A percentile compares a stretch with the other conserved stretches of the same genome.
Conservation (phyloP, 1,139 yeast species). For the Zygoascus meyerae region DNA sequence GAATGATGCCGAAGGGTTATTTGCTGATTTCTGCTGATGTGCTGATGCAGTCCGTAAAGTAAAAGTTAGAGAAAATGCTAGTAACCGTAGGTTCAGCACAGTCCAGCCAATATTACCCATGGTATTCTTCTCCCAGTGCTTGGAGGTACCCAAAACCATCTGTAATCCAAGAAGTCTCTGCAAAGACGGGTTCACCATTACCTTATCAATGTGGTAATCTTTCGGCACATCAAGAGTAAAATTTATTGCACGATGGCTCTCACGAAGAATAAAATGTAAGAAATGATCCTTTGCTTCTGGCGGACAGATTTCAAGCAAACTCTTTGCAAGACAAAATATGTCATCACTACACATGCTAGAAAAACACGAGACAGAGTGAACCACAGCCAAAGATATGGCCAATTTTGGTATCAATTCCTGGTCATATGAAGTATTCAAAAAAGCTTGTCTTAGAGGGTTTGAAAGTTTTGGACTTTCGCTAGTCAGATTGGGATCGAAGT, state of each 20-base stretch:
- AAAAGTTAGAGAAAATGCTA: constrained; percentile 71
- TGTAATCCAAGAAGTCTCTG: constrained; percentile 60
- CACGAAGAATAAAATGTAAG: constrained; percentile 43
- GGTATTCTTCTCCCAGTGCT: constrained; percentile 42
- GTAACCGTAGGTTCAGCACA: constrained; percentile 59
- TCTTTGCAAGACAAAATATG: constrained; percentile 49
- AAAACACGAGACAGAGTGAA: constrained; percentile 65
- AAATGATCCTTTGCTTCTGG: constrained; percentile 16
- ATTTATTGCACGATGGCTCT: constrained; percentile 63
- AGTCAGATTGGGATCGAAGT: constrained; percentile 23
- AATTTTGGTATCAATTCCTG: not conserved
- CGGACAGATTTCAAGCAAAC: constrained; percentile 24
- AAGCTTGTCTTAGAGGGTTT: not conserved
- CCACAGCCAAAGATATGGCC: constrained; percentile 44
- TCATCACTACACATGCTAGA: constrained; percentile 63
- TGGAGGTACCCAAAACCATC: constrained; percentile 54
- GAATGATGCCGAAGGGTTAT: constrained; percentile 11
- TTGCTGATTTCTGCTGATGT: constrained; percentile 15
- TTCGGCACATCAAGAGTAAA: constrained; percentile 61
- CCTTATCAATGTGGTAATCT: constrained; percentile 61
- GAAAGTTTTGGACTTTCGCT: not conserved
- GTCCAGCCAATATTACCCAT: constrained; percentile 62
- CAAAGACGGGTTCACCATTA: constrained; percentile 66
- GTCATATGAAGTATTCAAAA: not conserved
- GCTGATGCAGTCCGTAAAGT: constrained; percentile 44